These are phyloP conservation scores for Candida sakaeoensis DNA, from an alignment of 805 yeast genomes.

Conservation along the genomic window DNA sequence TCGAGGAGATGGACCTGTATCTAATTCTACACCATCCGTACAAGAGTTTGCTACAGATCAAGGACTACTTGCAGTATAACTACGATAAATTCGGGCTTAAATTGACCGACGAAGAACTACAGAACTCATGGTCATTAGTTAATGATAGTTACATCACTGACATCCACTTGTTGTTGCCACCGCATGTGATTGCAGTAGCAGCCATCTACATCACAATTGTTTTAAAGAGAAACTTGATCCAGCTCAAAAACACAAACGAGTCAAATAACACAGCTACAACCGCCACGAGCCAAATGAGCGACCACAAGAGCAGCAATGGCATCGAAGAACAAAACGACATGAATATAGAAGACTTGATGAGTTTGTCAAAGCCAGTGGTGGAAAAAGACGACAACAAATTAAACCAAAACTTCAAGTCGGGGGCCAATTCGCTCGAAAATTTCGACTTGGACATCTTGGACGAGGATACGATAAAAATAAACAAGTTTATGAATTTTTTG, in stretches of 20 bases:
- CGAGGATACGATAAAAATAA: slow-evolving; percentile 44
- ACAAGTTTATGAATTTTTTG: slow-evolving; percentile 58
- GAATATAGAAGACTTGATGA: slow-evolving; percentile 38
- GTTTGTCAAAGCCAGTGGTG: slow-evolving; percentile 8
- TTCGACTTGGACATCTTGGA: slow-evolving; percentile 21
- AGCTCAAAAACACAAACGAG: slow-evolving; percentile 12
- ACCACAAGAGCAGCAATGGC: no score
- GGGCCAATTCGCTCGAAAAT: background rate
- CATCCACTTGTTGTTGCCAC: slow-evolving; percentile 76
- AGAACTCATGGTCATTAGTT: slow-evolving; percentile 83
- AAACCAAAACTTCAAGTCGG: slow-evolving; percentile 3
- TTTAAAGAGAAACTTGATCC: slow-evolving; percentile 38
- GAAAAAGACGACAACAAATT: background rate
- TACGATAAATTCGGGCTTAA: slow-evolving; percentile 22
- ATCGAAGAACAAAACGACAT: slow-evolving; percentile 12
- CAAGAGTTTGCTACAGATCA: slow-evolving; percentile 54
- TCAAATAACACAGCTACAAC: slow-evolving; percentile 15
- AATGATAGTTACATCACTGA: slow-evolving; percentile 91
- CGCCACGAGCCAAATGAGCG: no score
- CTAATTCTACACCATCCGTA: slow-evolving; percentile 77
- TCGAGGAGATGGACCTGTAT: slow-evolving; percentile 79
- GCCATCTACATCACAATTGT: slow-evolving; percentile 78
- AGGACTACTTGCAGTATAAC: slow-evolving; percentile 37
- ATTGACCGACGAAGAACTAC: slow-evolving; percentile 64
- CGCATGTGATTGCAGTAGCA: slow-evolving; percentile 81